These are phyloP conservation scores for Boehmeria nivea DNA, from an alignment of 306 rosid species.

Conservation along the genomic window DNA sequence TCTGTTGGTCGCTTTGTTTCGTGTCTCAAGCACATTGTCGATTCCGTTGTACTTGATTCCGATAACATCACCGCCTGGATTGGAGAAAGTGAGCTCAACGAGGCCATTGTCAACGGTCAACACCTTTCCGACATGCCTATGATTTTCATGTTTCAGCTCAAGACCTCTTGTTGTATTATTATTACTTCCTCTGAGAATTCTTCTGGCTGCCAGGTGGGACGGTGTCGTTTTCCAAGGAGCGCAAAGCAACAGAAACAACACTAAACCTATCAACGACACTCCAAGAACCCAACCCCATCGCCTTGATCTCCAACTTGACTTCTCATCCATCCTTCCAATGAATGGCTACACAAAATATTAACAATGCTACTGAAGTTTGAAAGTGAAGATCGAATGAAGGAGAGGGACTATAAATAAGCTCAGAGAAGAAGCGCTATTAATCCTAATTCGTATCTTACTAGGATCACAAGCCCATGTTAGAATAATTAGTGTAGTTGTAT, in stretches of 20 bases:
- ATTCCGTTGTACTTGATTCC: conserved; percentile 45
- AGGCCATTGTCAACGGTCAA: conserved; percentile 57
- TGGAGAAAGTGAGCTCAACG: conserved; percentile 38
- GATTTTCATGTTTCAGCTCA: background rate
- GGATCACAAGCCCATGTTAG: no score
- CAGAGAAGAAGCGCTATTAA: no score
- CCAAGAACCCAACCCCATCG: no score
- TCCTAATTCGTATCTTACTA: no score
- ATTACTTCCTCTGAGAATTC: background rate
- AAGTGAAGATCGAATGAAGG: no score
- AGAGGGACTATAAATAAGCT: no score
- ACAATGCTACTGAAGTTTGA: no score
- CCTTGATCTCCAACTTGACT: no score
- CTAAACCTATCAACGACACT: background rate
- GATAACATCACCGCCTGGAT: conserved; percentile 47
- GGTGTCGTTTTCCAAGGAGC: background rate
- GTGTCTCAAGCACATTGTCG: conserved; percentile 36
- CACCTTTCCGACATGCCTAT: conserved; percentile 15
- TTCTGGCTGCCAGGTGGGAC: no score
- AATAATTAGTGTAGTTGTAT: no score
- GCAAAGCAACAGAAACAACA: background rate
- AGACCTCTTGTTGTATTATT: background rate
- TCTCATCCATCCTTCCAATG: background rate
- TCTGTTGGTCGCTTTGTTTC: conserved; percentile 28
- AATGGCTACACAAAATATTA: no score